Base-by-base conservation (phyloP, 164 flowering plant genomes). In the Vitis amurensis region DNA sequence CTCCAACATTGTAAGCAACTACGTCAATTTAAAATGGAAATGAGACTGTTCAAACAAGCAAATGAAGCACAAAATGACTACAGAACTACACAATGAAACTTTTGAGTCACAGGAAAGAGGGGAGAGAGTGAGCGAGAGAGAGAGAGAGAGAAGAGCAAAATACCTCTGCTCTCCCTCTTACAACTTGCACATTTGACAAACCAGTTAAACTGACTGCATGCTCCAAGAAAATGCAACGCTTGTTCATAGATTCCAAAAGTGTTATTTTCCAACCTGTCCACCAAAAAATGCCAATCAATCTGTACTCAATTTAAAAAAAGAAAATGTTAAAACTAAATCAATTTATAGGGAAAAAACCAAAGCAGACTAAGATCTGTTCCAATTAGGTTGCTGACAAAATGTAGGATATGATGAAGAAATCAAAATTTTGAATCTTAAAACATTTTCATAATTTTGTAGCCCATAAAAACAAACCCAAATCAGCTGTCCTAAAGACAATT, bases 151-250 rank as follows among this genome's bases (percentile, higher is more conserved):
- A 51, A 17, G 17, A 50, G 19, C 30, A 62, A 31, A 23, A 31
- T 81, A 94, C 97, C 97, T 92, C 99, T 19, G 97, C 97, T 84
- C 98, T 87, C 75, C 79, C 91, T 63, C 90, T 77, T 59, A 90
- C 75, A 82, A 90, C 82, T 79, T 80, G 77, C 73, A 89, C 94
- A 76, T 92, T 93, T 11, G 87, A 71, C 83, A 90, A 71, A 55
- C 91, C 91, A 66, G 84, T 79, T 23, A 82, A 73, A 69, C 69
- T 79, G 63, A 89, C 76, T 1, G 82, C 96, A 79, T 95, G 92
- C 86, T 93, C 94, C 91, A 94, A 83, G 81, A 94, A 94, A 59
- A 78, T 66, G 59, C 97, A 91, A 12, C 90, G 85, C 81, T 91
- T 91, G 68, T 88, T 88, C 85, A 91, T 82, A 1, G 97, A 92